A percentile compares a stretch with the other conserved stretches of the same genome.
Evolutionary conservation across 495 filamentous ascomycete genomes (phyloP).

Genomic region (Rostrohypoxylon terebratum): DNA sequence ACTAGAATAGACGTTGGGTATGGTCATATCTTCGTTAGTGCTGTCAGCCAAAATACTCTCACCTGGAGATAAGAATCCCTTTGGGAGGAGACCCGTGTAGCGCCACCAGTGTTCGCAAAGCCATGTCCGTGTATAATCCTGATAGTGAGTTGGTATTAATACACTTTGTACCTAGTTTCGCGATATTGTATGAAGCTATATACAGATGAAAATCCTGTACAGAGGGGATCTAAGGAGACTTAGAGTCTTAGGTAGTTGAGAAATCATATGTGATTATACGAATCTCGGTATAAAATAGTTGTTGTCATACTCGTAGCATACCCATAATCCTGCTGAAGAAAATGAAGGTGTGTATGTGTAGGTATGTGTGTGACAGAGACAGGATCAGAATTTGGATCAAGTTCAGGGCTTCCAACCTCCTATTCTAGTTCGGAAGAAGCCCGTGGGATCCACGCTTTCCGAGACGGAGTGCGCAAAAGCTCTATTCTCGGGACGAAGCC

Average conservation of each 20-base stretch:
- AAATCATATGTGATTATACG: not conserved
- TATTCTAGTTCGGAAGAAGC: constrained; percentile 65
- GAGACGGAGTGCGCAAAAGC: constrained; percentile 55
- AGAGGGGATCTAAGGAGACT: not conserved
- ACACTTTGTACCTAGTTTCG: too few species aligned
- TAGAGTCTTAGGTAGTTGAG: too few species aligned
- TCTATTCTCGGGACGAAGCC: constrained; percentile 58
- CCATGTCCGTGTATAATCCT: too few species aligned
- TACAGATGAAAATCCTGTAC: not conserved
- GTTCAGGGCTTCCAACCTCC: constrained; percentile 58
- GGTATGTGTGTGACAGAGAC: not conserved
- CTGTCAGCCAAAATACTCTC: too few species aligned
- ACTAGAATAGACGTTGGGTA: too few species aligned
- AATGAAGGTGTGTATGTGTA: not conserved
- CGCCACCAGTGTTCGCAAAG: too few species aligned
- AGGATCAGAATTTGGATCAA: too few species aligned
- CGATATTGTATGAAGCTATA: not conserved
- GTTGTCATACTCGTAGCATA: not conserved
- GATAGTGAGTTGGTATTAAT: too few species aligned
- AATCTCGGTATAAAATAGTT: too few species aligned
- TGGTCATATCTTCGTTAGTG: too few species aligned
- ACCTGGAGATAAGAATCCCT: too few species aligned
- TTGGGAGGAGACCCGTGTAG: too few species aligned
- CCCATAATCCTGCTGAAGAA: not conserved
- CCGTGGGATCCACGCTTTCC: constrained; percentile 62